Conservation (phyloP, 2,329 filamentous ascomycete species). For the Fusarium pseudograminearum region DNA sequence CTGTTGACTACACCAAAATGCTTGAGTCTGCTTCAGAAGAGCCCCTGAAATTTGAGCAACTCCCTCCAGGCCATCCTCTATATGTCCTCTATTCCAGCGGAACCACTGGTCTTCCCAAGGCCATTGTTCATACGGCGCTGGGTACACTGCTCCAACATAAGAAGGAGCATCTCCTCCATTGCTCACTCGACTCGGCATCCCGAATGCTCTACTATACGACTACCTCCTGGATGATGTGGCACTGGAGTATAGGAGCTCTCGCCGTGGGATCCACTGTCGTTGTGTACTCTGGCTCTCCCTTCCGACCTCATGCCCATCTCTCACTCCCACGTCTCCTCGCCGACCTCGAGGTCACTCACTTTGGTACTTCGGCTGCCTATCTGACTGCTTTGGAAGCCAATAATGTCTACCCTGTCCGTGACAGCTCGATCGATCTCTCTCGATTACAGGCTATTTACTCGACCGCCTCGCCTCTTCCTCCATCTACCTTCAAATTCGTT, state of each 20-base stretch:
- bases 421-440: slow-evolving; percentile 68
- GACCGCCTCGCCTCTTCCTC: slow-evolving; percentile 90
- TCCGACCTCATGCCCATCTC: slow-evolving; percentile 80
- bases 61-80: slow-evolving; percentile 86
- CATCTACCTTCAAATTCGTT: slow-evolving; percentile 91
- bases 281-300: slow-evolving; percentile 93
- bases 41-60: slow-evolving; percentile 76
- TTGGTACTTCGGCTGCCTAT: slow-evolving; percentile 95
- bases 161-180: slow-evolving; percentile 92
- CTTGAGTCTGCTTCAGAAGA: slow-evolving; percentile 57
- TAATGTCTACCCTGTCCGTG: slow-evolving; percentile 66
- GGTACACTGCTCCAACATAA: slow-evolving; percentile 96
- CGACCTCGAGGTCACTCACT: slow-evolving; percentile 86
- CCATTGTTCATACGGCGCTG: slow-evolving; percentile 91
- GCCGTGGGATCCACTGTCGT: slow-evolving; percentile 85
- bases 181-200: slow-evolving; percentile 78
- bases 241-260: slow-evolving; percentile 91
- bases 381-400: slow-evolving; percentile 90
- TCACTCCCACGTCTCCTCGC: slow-evolving; percentile 87
- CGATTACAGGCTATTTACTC: slow-evolving; percentile 89
- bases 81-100: slow-evolving; percentile 96
- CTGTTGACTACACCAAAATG: slow-evolving; percentile 61
- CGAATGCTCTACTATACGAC: slow-evolving; percentile 94
- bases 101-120: slow-evolving; percentile 88
- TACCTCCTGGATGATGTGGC: slow-evolving; percentile 99